Evolutionary conservation across 495 filamentous ascomycete species (phyloP), one percentile per base, ranked within the genome.

Genomic region (Amphirosellinia nigrospora): DNA sequence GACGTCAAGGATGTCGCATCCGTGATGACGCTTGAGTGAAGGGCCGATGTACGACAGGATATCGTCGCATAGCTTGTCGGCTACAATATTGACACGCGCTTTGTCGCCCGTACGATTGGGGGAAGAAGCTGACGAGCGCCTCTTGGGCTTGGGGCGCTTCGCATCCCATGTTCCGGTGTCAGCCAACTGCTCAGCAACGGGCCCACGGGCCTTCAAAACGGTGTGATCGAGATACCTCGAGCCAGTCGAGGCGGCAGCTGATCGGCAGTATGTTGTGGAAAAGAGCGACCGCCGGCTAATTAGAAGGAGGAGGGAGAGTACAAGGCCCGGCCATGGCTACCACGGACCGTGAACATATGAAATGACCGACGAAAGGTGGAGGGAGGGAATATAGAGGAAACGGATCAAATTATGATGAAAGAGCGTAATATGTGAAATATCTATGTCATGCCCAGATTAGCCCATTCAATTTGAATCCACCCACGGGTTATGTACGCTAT

Each of bases 1-100:
- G 46, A 97, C 81, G 74, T 98, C 95, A 71, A 98, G 82, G 63
- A 98, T 85, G 70, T 94, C 93, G 73, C 93, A 89, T 61, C 91
- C 90, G 16, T 80, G 75, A 74, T 93, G 88, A 61, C 85, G 84
- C 26, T 78, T 76, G 30, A 97, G 86, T 13, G 85, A 88, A 21
- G 73, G 48, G 11, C 74, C 74, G 26, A 84, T 69, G 56, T 82
- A 82, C 0, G 75, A 69, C 62, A 84, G 23, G 28, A 82, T 72
- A 48, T 85, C 79, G 62, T 84, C 76, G 72, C 90, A 90, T 66
- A 94, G 80, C 23, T 80, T 56, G 26, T 89, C 83, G 79, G 83
- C 87, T 60, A 89, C 83, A 66, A 93, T 79, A 59, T 89, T 82
- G 56, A 86, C 73, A 43, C 84, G 77, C n/a, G 67, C 55, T 34